Base-by-base conservation (phyloP, 176 grass and related monocot genomes). In the Oryza nivara region DNA sequence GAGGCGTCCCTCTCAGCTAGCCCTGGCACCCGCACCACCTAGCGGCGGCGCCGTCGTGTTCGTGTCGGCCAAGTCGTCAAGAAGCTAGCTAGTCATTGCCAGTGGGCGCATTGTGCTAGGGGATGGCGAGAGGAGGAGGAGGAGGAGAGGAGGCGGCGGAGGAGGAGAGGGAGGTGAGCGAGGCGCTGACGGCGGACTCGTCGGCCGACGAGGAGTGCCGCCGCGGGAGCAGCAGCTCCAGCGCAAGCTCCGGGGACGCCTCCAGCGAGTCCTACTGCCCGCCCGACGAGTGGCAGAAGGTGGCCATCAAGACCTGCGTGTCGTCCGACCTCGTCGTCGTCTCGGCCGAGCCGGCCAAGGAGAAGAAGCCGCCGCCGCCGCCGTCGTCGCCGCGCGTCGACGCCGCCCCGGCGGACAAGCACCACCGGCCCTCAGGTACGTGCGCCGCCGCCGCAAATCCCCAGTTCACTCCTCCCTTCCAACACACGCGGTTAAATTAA, bases 161-260 rank as follows among this genome's bases (percentile, higher is more conserved):
- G 80, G 82, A 75, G 65, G 86, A 60, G 76, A 40, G 28, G 86
- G 81, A 44, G 40, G 40, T 44, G 65, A 88, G 86, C 67, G 89
- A 82, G 77, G 58, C 47, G 45, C 83, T 88, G 70, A 88, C 90
- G 66, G 86, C 28, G 20, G 83, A 92, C 73, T 85, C 86, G 9
- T 85, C 86, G 16, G 89, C 75, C 9, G 84, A 84, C 85, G 86
- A 86, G 5, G 86, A 88, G 32, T 46, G 72, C 26, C 82, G 67
- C 56, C 78, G 77, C 38, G 86, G 86, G 47, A 58, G 54, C 54
- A 85, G 86, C 83, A 89, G 90, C 77, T 89, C 85, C 86, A 86
- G 80, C 85, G 76, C 80, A 70, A 89, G 86, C 85, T 87, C 85
- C 51, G 85, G 80, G 0, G 80, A 63, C 40, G 68, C 74, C 26